Percentiles rank a stretch among this genome's conserved stretches.
Evolutionary conservation across 805 yeast genomes (phyloP).

Genomic region (Pichia gijzeniarum): DNA sequence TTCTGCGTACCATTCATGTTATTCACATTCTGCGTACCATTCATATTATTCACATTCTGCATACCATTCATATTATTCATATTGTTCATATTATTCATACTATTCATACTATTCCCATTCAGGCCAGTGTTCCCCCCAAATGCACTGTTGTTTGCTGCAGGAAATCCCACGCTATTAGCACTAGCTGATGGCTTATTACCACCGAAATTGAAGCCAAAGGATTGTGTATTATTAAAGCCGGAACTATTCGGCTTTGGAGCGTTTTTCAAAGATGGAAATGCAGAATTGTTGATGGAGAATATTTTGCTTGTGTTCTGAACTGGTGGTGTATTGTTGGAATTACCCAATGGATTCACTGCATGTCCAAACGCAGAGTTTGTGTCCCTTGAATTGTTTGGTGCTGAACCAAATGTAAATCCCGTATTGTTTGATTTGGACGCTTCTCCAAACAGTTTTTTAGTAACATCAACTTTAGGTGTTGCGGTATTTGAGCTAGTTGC

Average conservation of each 20-base stretch:
- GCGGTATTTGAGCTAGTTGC: not conserved
- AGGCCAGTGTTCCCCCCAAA: not conserved
- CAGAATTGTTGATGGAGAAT: constrained; percentile 1
- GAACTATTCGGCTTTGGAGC: constrained; percentile 3
- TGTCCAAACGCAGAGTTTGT: constrained; percentile 13
- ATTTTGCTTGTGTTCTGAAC: not conserved
- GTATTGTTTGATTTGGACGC: not conserved
- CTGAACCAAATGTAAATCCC: not conserved
- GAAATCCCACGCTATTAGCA: not conserved
- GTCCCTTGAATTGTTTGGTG: not conserved
- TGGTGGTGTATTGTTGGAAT: not conserved
- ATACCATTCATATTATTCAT: not conserved
- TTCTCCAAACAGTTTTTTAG: not conserved
- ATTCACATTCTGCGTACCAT: constrained; percentile 2
- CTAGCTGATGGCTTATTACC: not conserved
- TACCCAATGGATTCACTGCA: not conserved
- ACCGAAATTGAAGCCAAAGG: not conserved
- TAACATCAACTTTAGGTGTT: not conserved
- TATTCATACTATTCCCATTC: not conserved
- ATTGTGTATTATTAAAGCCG: not conserved
- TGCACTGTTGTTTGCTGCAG: not conserved
- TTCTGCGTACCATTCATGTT: not conserved
- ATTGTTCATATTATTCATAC: not conserved
- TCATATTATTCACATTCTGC: not conserved
- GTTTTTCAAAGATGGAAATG: constrained; percentile 3